Evolutionary conservation across 148 eudicot genomes (phyloP).

Genomic region (Rhododendron mucronatum): DNA sequence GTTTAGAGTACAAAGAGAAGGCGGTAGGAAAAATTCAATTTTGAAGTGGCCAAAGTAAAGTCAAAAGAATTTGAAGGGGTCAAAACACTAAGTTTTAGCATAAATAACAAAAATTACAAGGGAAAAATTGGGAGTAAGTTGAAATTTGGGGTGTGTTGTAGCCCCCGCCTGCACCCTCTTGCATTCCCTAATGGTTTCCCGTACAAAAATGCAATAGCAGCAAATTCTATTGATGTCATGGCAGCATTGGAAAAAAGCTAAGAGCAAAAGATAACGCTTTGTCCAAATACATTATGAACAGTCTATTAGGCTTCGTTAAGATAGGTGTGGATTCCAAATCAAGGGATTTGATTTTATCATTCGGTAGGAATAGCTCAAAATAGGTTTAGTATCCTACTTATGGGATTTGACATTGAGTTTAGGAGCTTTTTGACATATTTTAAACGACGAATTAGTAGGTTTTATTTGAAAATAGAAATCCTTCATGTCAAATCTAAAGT

Average conservation of each 20-base stretch:
- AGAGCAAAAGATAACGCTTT: neutral
- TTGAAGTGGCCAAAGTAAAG: neutral
- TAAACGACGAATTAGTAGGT: neutral
- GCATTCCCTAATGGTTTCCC: neutral
- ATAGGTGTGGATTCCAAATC: neutral
- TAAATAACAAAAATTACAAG: neutral
- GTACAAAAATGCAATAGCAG: neutral
- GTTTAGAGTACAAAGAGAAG: neutral
- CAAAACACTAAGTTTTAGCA: neutral
- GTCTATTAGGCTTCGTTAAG: neutral
- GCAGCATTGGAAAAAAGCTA: neutral
- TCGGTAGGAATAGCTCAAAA: neutral
- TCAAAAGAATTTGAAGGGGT: neutral
- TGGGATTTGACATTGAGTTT: neutral
- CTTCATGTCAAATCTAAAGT: neutral
- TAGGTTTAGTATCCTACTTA: neutral
- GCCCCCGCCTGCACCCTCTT: neutral
- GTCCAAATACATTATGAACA: neutral
- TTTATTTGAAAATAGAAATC: neutral
- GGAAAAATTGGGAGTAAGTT: neutral
- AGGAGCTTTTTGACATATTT: neutral
- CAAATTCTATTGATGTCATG: neutral
- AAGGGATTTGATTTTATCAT: neutral
- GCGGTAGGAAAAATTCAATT: neutral
- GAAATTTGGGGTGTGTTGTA: neutral